A percentile compares a stretch with the other conserved stretches of the same genome.
phyloP scores from a whole-genome alignment of 495 filamentous ascomycete genomes.

The Podospora conica region DNA sequence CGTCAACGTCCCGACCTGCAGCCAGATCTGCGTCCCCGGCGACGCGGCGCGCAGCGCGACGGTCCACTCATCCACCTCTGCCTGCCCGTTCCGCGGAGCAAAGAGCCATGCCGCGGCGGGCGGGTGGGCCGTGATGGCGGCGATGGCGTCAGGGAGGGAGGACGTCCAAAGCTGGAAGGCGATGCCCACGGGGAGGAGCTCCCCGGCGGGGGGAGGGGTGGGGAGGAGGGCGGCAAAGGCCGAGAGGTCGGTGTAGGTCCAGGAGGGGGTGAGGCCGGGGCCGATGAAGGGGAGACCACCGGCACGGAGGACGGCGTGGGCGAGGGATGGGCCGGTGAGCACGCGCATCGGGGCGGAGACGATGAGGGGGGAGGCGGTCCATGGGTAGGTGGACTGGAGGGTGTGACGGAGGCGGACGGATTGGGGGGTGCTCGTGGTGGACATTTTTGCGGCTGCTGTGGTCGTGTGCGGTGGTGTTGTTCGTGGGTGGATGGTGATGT shows the following conservation, averaged over 20 bases:
- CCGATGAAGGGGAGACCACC: constrained; percentile 91
- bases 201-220: constrained; percentile 49
- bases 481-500: background rate
- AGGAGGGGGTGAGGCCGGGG: constrained; percentile 72
- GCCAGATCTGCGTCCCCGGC: constrained; percentile 67
- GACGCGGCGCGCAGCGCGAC: constrained; percentile 40
- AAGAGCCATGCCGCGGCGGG: constrained; percentile 70
- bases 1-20: constrained; percentile 58
- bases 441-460: background rate
- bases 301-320: constrained; percentile 81
- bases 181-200: constrained; percentile 91
- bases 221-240: constrained; percentile 54
- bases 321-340: constrained; percentile 69
- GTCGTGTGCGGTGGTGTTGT: background rate
- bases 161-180: constrained; percentile 86
- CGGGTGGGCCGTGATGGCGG: constrained; percentile 38
- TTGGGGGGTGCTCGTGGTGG: background rate
- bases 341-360: constrained; percentile 67
- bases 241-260: constrained; percentile 74
- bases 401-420: background rate
- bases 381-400: constrained; percentile 48
- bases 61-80: constrained; percentile 53
- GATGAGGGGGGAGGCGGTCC: constrained; percentile 57
- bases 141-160: constrained; percentile 46
- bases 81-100: constrained; percentile 43